A percentile compares a stretch with the other conserved stretches of the same genome.
Evolutionary conservation across 2,329 filamentous ascomycete species (phyloP).

Genomic region (Knoxdaviesia capensis): DNA sequence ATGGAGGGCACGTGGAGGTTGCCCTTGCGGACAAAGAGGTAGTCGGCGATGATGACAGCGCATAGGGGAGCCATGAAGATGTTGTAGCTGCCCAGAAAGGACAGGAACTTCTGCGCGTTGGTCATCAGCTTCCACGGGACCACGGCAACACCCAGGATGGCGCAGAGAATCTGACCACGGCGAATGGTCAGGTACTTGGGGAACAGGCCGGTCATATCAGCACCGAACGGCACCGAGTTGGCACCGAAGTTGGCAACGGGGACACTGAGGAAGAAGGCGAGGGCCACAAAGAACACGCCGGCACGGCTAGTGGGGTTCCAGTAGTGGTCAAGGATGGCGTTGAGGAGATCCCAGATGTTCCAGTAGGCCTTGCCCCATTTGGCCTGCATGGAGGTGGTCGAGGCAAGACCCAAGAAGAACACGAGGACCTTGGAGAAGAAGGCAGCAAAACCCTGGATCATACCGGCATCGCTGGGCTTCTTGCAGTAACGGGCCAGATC

Average conservation of each 20-base stretch:
- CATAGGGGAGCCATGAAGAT: constrained; percentile 11
- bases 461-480: constrained; percentile 11
- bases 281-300: constrained; percentile 13
- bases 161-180: constrained; percentile 11
- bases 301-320: constrained; percentile 12
- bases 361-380: constrained; percentile 15
- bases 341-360: constrained; percentile 16
- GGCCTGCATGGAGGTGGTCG: constrained; percentile 13
- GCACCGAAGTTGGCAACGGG: constrained; percentile 10
- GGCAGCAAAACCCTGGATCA: constrained; percentile 11
- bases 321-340: constrained; percentile 15
- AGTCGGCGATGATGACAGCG: constrained; percentile 15
- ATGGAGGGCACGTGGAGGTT: constrained; percentile 13
- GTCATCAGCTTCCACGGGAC: constrained; percentile 8
- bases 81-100: constrained; percentile 10
- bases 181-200: constrained; percentile 13
- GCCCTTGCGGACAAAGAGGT: constrained; percentile 12
- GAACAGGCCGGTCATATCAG: constrained; percentile 12
- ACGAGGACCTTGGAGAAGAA: constrained; percentile 10
- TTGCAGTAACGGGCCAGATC: constrained; percentile 16
- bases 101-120: constrained; percentile 8
- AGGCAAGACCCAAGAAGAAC: constrained; percentile 11
- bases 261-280: constrained; percentile 8
- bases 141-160: constrained; percentile 5
- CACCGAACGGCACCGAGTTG: constrained; percentile 14